Percentiles rank a stretch among this genome's conserved stretches.
phyloP scores from a whole-genome alignment of 345 rosid species.

The Salix koriyanagi region DNA sequence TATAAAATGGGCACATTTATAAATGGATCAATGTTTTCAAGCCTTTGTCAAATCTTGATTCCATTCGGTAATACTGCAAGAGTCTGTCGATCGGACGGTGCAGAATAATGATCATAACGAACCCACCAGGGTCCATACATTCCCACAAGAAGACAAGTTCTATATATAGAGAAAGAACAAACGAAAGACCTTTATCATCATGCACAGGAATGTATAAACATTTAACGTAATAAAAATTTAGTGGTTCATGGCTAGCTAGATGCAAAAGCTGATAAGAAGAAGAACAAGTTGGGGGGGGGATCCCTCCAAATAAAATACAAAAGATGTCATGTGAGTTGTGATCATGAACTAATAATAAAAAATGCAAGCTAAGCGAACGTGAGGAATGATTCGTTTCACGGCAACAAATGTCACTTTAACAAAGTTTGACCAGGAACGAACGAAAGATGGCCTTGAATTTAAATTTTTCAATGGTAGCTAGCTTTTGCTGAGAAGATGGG shows the following conservation, averaged over 20 bases:
- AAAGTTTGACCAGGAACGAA: slow-evolving; percentile 22
- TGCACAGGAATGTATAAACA: slow-evolving; percentile 9
- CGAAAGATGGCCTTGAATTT: not conserved
- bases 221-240: not conserved
- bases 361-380: slow-evolving; percentile 25
- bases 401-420: slow-evolving; percentile 9
- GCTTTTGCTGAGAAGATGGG: not conserved
- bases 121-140: not conserved
- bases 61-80: not conserved
- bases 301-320: not conserved
- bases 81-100: not conserved
- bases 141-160: not conserved
- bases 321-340: slow-evolving; percentile 25
- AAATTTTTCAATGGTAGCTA: not conserved
- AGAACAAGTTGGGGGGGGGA: not conserved
- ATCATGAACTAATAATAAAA: slow-evolving; percentile 25
- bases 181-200: not conserved
- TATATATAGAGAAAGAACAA: not conserved
- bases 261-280: not conserved
- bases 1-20: not conserved
- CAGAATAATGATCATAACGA: not conserved
- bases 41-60: not conserved
- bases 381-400: slow-evolving; percentile 37
- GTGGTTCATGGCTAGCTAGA: not conserved
- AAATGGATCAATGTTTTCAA: not conserved